Conservation (phyloP, 768 basidiomycete species). For the Lactarius akahatsu region DNA sequence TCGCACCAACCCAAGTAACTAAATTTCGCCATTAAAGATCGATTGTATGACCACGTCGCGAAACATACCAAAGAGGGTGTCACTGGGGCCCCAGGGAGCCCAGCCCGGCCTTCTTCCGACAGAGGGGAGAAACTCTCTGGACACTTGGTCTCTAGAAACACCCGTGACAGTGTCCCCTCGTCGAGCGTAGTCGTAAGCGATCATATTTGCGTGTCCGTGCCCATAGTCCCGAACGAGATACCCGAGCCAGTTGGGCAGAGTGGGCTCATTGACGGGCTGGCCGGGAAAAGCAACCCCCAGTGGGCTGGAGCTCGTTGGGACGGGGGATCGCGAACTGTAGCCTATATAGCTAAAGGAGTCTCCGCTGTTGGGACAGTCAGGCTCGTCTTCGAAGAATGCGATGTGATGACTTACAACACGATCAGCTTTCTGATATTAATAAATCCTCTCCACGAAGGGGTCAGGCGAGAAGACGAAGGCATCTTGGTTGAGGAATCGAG, state of each 20-base stretch:
- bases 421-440: constrained; percentile 19
- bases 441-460: constrained; percentile 26
- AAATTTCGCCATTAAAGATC: background rate
- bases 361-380: constrained; percentile 16
- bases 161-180: constrained; percentile 31
- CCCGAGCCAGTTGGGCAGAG: constrained; percentile 27
- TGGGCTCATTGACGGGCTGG: constrained; percentile 18
- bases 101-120: constrained; percentile 40
- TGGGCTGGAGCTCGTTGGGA: constrained; percentile 21
- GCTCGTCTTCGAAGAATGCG: background rate
- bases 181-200: constrained; percentile 28
- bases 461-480: constrained; percentile 21
- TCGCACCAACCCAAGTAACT: constrained; percentile 64
- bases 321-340: constrained; percentile 23
- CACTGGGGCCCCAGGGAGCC: constrained; percentile 43
- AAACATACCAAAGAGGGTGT: constrained; percentile 49
- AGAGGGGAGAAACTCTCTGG: constrained; percentile 27
- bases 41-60: background rate
- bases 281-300: constrained; percentile 27
- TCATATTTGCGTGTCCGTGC: constrained; percentile 27
- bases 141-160: constrained; percentile 22
- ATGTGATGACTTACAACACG: constrained; percentile 23
- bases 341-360: constrained; percentile 27
- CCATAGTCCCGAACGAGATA: constrained; percentile 25
- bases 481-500: constrained; percentile 12